These are phyloP conservation scores for Eimeria acervulina DNA, from an alignment of 169 alveolate genomes.

Conservation along the genomic window DNA sequence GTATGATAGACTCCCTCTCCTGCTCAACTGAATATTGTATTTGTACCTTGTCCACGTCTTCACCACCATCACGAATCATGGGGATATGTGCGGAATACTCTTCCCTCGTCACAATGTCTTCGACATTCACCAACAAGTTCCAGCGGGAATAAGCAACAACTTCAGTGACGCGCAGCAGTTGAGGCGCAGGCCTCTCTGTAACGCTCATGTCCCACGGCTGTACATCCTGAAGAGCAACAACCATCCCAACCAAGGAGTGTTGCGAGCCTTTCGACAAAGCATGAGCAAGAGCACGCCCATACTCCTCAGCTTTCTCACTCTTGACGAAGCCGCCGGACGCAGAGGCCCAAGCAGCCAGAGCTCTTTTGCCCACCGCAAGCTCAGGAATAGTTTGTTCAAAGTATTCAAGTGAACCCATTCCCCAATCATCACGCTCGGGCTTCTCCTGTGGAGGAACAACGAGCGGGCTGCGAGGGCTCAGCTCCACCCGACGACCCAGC, in stretches of 20 bases:
- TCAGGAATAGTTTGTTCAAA: constrained; percentile 11
- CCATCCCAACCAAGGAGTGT: background rate
- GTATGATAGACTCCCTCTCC: background rate
- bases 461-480: too few relatives aligned
- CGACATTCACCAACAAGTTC: background rate
- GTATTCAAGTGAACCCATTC: background rate
- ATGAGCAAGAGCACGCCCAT: background rate
- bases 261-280: background rate
- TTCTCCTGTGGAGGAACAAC: background rate
- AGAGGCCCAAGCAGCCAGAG: background rate
- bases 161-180: background rate
- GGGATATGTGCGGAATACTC: background rate
- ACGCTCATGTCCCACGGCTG: background rate
- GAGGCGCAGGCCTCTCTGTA: background rate
- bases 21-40: background rate
- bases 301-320: background rate
- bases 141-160: background rate
- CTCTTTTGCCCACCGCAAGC: background rate
- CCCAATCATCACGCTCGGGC: constrained; percentile 40
- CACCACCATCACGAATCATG: background rate
- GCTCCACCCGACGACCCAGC: too few relatives aligned
- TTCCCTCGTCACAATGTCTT: background rate
- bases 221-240: background rate
- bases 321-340: too few relatives aligned
- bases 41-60: background rate